Evolutionary conservation across 1,284 basidiomycete genomes (phyloP), one percentile per base, ranked within the genome.

Genomic region (Inonotus obliquus): DNA sequence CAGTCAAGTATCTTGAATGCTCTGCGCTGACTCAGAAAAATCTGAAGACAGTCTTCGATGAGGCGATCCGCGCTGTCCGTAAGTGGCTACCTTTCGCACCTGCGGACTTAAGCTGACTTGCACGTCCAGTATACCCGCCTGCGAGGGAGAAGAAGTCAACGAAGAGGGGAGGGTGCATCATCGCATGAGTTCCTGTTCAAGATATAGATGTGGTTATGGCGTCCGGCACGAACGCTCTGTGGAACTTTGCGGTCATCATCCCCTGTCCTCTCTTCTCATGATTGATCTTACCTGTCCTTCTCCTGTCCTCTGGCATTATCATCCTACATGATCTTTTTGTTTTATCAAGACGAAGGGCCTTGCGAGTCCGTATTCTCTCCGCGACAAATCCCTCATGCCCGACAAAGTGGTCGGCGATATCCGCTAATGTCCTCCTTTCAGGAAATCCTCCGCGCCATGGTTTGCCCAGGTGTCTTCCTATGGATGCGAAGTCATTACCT

Each of bases 1-100:
- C 96, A 38, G 92, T 96, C 67, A 96, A 95, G 75, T 99, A 98
- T 73, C 78, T 98, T 63, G 96, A 99, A 76, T 98, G 96, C 74
- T 97, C 94, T 27, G 97, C 97, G 47, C 79, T 99, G 69, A 98
- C 97, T 51, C 97, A 99, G 81, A 96, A 98, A 77, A 96, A 94
- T 23, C 77, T 98, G 70, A 97, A 97, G 85, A 94, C 89, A 52
- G 95, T 98, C 49, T 98, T 98, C 73, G 96, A 98, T 74, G 95
- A 98, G 76, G 94, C 94, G 37, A 97, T 97, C 71, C 86, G 94
- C 64, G 89, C 89, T 64, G 91, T 93, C 70, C 77, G 93, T 96
- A 74, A 85, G 92, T 90, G 63, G 13, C 56, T 21, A 59, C 39
- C 47, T 49, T 53, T 51, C 35, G 14, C 48, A 49, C 49, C 51